Conservation (phyloP, 2,329 filamentous ascomycete species). For the Colletotrichum sp. region DNA sequence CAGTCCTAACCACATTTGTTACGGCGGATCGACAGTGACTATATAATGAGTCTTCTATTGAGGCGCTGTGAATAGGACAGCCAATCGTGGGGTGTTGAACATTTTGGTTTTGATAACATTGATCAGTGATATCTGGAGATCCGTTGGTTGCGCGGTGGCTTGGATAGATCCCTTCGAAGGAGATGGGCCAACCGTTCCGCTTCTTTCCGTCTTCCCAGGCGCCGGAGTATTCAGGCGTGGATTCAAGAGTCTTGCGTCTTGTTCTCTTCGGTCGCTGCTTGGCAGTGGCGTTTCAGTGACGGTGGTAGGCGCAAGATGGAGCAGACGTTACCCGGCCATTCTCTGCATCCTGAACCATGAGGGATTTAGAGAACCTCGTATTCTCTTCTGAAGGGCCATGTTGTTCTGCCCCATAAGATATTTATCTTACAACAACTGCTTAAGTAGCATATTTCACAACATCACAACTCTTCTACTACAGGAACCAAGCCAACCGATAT, state of each 20-base stretch:
- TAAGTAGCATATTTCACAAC: not conserved
- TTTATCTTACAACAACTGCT: not conserved
- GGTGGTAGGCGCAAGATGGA: no score
- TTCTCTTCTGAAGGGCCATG: not conserved
- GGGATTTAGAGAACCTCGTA: no score
- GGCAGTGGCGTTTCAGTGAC: no score
- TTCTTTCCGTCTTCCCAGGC: not conserved
- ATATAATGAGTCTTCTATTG: not conserved
- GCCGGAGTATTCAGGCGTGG: not conserved
- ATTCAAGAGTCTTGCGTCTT: not conserved
- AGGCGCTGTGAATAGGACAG: not conserved
- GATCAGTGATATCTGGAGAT: not conserved
- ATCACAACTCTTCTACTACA: rapidly evolving
- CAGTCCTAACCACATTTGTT: not conserved
- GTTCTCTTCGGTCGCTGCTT: not conserved
- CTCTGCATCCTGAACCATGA: no score
- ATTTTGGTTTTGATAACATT: not conserved
- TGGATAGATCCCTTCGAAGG: not conserved
- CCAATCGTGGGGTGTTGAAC: not conserved
- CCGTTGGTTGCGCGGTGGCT: not conserved
- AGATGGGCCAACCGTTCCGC: not conserved
- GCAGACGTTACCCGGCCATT: no score
- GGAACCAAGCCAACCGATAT: not conserved
- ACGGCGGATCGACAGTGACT: not conserved
- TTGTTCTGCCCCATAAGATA: not conserved